Percentiles rank a stretch among this genome's conserved stretches.
Conservation (phyloP, 225 moss, liverwort and hornwort species). For the Marchantia paleacea region DNA sequence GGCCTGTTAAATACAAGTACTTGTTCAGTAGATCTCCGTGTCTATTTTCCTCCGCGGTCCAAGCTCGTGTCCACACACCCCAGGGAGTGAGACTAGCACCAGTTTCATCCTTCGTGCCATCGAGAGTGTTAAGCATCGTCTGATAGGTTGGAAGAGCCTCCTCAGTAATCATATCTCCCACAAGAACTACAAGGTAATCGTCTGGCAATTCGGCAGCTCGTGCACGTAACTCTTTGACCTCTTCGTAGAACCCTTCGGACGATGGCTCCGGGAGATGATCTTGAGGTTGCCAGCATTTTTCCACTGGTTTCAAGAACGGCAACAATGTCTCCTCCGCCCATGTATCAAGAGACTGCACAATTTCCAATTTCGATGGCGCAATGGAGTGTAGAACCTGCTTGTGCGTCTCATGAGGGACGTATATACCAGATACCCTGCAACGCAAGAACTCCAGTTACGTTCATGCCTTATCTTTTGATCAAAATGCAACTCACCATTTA, state of each 20-base stretch:
- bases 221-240: conserved; percentile 56
- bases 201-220: conserved; percentile 57
- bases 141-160: conserved; percentile 75
- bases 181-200: conserved; percentile 68
- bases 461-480: too few relatives aligned
- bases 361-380: conserved; percentile 55
- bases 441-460: not conserved
- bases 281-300: conserved; percentile 75
- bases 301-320: conserved; percentile 64
- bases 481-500: too few relatives aligned
- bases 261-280: conserved; percentile 65
- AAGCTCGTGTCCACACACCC: conserved; percentile 76
- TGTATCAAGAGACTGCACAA: conserved; percentile 59
- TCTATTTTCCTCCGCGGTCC: conserved; percentile 78
- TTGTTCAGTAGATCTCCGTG: conserved; percentile 71
- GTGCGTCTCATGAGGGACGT: conserved; percentile 39
- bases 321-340: conserved; percentile 56
- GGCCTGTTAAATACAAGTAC: conserved; percentile 71
- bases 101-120: conserved; percentile 52
- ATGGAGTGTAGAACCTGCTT: conserved; percentile 56
- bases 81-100: conserved; percentile 73
- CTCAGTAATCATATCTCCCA: conserved; percentile 75
- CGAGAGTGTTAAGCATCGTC: conserved; percentile 56
- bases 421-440: conserved; percentile 17
- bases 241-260: conserved; percentile 61